A percentile compares a stretch with the other conserved stretches of the same genome.
These are phyloP conservation scores for Coemansia sp. DNA, from an alignment of 192 early-diverging fungal species.

Conservation along the genomic window DNA sequence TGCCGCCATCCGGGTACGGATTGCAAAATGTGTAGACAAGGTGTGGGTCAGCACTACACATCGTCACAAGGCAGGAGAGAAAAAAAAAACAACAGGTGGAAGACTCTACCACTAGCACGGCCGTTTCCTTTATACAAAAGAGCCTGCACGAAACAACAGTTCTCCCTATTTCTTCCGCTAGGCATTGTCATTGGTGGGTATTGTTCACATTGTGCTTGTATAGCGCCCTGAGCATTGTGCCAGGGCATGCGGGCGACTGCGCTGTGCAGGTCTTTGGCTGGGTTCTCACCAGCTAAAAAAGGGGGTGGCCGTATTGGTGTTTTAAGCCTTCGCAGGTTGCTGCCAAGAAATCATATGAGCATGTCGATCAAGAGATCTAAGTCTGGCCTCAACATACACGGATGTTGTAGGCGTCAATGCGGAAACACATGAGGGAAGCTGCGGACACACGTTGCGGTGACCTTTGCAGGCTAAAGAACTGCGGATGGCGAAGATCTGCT, in stretches of 20 bases:
- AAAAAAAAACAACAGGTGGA: not conserved
- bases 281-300: not conserved
- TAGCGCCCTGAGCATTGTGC: not conserved
- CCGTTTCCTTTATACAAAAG: not conserved
- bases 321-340: not conserved
- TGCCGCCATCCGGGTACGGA: conserved; percentile 12
- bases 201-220: not conserved
- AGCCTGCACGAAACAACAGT: conserved; percentile 3
- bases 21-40: conserved; percentile 7
- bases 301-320: not conserved
- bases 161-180: conserved; percentile 1
- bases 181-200: conserved; percentile 2
- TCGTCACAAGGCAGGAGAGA: conserved; percentile 1
- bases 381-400: not conserved
- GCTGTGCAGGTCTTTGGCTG: not conserved
- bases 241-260: not conserved
- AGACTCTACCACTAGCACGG: not conserved
- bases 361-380: not conserved
- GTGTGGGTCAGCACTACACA: conserved; percentile 12
- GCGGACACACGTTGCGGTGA: not conserved
- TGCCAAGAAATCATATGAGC: not conserved
- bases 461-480: not conserved
- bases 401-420: not conserved
- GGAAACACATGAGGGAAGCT: not conserved
- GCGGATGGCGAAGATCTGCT: not conserved